Evolutionary conservation across 257 asterid species (phyloP), one percentile per base, ranked within the genome.

Genomic region (Schizonepeta tenuifolia): DNA sequence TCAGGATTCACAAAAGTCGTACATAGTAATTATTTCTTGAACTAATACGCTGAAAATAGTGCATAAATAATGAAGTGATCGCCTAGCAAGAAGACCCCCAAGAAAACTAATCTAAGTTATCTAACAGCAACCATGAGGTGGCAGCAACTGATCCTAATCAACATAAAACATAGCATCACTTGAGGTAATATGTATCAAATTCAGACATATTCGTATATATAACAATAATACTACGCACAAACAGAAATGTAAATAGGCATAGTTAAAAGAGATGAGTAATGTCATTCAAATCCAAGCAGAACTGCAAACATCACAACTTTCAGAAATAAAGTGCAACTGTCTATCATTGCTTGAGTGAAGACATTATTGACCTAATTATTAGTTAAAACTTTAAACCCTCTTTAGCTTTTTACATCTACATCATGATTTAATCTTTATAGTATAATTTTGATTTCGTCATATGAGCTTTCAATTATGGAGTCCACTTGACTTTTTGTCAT

Each of bases 341-440:
- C 78, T 71, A 60, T 63, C 49, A 63, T 72, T n/a, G 54, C 21
- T 57, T 11, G 70, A 46, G 68, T 72, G 67, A 77, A 80, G 78
- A 75, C 79, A 78, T 78, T 61, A 70, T 57, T 78, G 76, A 70
- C 77, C 77, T 70, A 73, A 76, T 81, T 84, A 76, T 67, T 73
- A 76, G 64, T 70, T 64, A 61, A n/a, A 67, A 59, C 83, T 78
- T 74, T 67, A 31, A 71, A 75, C 76, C 50, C 69, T 70, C 75
- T 81, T 77, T 75, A 83, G 72, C 82, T 74, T 76, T 79, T 53
- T 28, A 76, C 83, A 68, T 70, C 77, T 75, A 67, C 77, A 67
- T 73, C 72, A 71, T 22, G 22, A 51, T 67, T 58, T 74, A 72
- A 75, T 50, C 73, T 65, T 74, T 72, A 21, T 21, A 59, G 26